Evolutionary conservation across 352 stramenopile genomes (phyloP).

Genomic region (Plasmopara halstedii): DNA sequence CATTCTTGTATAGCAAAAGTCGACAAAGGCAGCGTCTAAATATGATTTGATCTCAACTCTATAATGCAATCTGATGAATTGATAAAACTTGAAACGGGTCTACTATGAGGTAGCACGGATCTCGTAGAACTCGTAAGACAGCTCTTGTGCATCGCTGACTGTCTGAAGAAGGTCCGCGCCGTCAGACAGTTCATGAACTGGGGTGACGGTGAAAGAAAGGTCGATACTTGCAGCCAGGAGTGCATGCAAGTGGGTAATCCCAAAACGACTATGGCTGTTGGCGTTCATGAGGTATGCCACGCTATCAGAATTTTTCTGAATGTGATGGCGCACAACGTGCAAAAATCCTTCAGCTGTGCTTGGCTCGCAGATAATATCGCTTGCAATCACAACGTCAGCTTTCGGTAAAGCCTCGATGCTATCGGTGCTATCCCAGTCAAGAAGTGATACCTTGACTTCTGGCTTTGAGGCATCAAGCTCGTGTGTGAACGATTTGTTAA

Average conservation of each 20-base stretch:
- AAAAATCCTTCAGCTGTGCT: conserved; percentile 83
- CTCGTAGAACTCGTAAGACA: conserved; percentile 85
- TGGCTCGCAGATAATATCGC: conserved; percentile 84
- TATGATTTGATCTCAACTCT: no score
- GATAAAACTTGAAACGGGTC: not conserved
- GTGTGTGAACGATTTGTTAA: conserved; percentile 71
- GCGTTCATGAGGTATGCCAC: conserved; percentile 85
- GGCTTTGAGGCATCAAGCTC: conserved; percentile 46
- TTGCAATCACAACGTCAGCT: conserved; percentile 77
- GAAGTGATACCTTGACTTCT: conserved; percentile 38
- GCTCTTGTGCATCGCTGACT: conserved; percentile 60
- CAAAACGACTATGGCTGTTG: conserved; percentile 81
- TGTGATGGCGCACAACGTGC: conserved; percentile 56
- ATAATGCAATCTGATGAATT: no score
- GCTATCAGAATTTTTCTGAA: conserved; percentile 29
- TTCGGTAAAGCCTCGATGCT: conserved; percentile 48
- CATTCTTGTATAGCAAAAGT: conserved; percentile 32
- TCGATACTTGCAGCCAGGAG: conserved; percentile 47
- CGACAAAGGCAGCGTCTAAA: not conserved
- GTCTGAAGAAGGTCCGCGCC: conserved; percentile 63
- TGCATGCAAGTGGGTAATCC: conserved; percentile 62
- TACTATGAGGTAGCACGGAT: conserved; percentile 31
- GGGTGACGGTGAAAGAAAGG: conserved; percentile 63
- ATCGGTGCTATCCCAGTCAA: conserved; percentile 76
- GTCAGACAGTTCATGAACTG: conserved; percentile 48